These are phyloP conservation scores for Cutaneotrichosporon curvatum DNA, from an alignment of 1,284 basidiomycete species.

Conservation along the genomic window DNA sequence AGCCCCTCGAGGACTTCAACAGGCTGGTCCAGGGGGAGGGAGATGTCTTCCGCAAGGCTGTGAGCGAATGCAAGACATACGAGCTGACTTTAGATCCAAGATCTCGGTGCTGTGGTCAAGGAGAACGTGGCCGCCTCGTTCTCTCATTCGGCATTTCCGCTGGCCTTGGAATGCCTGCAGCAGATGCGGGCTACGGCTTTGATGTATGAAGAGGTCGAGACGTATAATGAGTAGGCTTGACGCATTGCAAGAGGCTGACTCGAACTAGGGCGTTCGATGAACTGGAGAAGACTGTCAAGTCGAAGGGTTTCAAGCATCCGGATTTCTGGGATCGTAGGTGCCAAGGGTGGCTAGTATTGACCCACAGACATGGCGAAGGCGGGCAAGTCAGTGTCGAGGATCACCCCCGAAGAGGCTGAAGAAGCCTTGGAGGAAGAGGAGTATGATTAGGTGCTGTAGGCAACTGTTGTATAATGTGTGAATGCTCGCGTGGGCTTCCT, in stretches of 20 bases:
- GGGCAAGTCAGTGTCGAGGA: slow-evolving; percentile 24
- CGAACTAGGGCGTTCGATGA: slow-evolving; percentile 27
- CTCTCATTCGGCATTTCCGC: slow-evolving; percentile 56
- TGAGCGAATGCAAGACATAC: slow-evolving; percentile 39
- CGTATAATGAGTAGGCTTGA: slow-evolving; percentile 38
- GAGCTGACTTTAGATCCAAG: slow-evolving; percentile 46
- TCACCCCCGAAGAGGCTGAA: slow-evolving; percentile 37
- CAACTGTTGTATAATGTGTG: too few species aligned
- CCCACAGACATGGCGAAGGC: slow-evolving; percentile 34
- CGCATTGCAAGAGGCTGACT: neutral
- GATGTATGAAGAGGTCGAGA: slow-evolving; percentile 44
- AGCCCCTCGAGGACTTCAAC: slow-evolving; percentile 68
- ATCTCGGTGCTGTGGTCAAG: slow-evolving; percentile 61
- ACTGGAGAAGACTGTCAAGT: slow-evolving; percentile 31
- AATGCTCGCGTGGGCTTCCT: neutral
- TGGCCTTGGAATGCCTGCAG: slow-evolving; percentile 66
- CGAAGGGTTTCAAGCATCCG: slow-evolving; percentile 37
- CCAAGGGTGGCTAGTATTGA: neutral
- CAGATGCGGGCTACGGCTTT: slow-evolving; percentile 60
- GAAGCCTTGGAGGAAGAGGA: slow-evolving; percentile 33
- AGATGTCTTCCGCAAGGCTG: slow-evolving; percentile 72
- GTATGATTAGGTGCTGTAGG: slow-evolving; percentile 6
- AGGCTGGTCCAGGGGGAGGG: slow-evolving; percentile 58
- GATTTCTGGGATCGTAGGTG: slow-evolving; percentile 38
- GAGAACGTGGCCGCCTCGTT: slow-evolving; percentile 66